Base-by-base conservation (phyloP, 371 early-diverging fungal genomes). In the Mortierella sp. region DNA sequence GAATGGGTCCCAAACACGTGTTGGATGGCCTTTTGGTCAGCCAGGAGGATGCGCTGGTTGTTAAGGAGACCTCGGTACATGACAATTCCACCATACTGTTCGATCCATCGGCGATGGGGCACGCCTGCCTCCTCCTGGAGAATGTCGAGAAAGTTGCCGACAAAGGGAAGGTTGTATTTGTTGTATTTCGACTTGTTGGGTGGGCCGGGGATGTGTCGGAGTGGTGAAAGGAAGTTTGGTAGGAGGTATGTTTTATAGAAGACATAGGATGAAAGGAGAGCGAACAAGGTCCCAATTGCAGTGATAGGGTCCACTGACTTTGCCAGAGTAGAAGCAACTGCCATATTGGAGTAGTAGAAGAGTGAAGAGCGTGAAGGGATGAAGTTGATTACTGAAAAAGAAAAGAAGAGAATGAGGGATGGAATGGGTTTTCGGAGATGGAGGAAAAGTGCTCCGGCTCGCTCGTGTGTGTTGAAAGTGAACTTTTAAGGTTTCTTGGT, bases 141-240 rank as follows among this genome's bases (percentile, higher is more conserved):
- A 53, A 92, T 90, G 39, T 89, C 88, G 8, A 70, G 53, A 39
- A 88, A 73, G 64, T 90, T 88, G 34, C 93, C 93, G 44, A 88
- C 37, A n/a, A 89, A 86, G 8, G 91, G 91, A n/a, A 81, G 52
- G 29, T 65, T 66, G 47, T 81, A 77, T 34, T 73, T 77, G 87
- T 87, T 80, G 66, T 80, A 61, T 31, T 76, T 76, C 63, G 73
- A 86, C 10, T 76, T 73, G n/a, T 87, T 87, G 19, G 85, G 86
- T 19, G 93, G 93, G 0, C 93, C 93, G n/a, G 93, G 93, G 8
- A 92, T 79, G 16, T 81, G 87, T 9, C 81, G 84, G 4, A 89
- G 71, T 0, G 89, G 91, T 29, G 88, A 77, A 24, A 91, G 64
- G 29, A 86, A 91, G 14, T 89, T 76, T 24, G 88, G 86, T 26